Evolutionary conservation across 2,329 filamentous ascomycete species (phyloP).

Genomic region (Orbilia ellipsospora): DNA sequence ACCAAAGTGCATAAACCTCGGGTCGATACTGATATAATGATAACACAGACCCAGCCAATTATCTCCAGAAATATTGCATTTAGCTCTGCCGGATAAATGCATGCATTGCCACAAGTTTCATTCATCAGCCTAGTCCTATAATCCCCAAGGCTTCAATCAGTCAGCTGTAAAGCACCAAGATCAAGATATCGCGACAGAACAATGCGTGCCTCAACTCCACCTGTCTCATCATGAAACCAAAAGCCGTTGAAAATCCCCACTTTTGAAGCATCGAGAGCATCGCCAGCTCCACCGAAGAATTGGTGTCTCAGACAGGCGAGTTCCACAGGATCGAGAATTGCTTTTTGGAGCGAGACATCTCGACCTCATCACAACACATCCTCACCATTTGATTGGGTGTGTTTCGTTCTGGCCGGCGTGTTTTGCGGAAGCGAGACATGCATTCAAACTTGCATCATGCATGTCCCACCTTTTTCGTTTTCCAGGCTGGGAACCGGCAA

Average conservation of each 20-base stretch:
- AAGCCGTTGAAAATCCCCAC: neutral
- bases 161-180: too few species aligned
- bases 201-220: neutral
- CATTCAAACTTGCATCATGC: conserved; percentile 36
- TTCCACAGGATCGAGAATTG: conserved; percentile 14
- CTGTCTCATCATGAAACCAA: conserved; percentile 16
- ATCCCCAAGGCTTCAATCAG: too few species aligned
- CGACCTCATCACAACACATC: conserved; percentile 45
- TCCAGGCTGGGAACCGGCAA: neutral
- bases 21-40: too few species aligned
- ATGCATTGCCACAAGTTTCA: too few species aligned
- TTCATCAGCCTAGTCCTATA: too few species aligned
- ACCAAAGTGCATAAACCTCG: too few species aligned
- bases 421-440: conserved; percentile 52
- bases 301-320: conserved; percentile 48
- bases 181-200: too few species aligned
- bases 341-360: conserved; percentile 41
- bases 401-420: conserved; percentile 16
- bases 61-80: too few species aligned
- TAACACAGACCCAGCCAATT: too few species aligned
- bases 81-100: too few species aligned
- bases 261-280: too few species aligned
- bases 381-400: conserved; percentile 13
- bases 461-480: conserved; percentile 26
- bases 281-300: conserved; percentile 5